phyloP scores from a whole-genome alignment of 306 rosid species.

The Pyrus betulifolia region DNA sequence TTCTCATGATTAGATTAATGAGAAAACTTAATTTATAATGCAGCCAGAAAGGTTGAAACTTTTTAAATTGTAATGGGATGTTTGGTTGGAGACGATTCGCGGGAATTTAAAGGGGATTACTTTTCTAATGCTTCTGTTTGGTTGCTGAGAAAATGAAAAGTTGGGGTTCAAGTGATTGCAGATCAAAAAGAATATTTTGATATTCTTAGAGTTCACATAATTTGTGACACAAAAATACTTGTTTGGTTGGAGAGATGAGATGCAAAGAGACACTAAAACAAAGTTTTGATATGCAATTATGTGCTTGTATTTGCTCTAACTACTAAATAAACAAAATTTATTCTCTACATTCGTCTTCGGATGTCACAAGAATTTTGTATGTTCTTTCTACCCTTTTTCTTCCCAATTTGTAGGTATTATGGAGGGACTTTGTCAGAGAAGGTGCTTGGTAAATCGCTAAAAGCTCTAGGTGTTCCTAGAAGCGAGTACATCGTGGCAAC shows the following conservation, averaged over 20 bases:
- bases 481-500: constrained; percentile 73
- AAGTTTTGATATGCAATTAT: background rate
- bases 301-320: background rate
- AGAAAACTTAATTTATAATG: background rate
- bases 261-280: background rate
- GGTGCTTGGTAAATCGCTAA: constrained; percentile 69
- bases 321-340: background rate
- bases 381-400: background rate
- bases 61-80: background rate
- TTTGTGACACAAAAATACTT: background rate
- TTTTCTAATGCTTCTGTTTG: background rate
- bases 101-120: background rate
- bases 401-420: constrained; percentile 41
- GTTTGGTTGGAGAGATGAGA: background rate
- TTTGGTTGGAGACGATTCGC: background rate
- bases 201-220: background rate
- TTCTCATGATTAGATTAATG: background rate
- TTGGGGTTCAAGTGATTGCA: background rate
- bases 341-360: background rate
- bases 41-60: background rate
- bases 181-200: background rate
- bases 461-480: constrained; percentile 66
- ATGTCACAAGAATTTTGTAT: background rate
- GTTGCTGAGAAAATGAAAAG: background rate
- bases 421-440: constrained; percentile 82